Percentiles rank a stretch among this genome's conserved stretches.
phyloP scores from a whole-genome alignment of 257 asterid genomes.

The Ilex asprella region DNA sequence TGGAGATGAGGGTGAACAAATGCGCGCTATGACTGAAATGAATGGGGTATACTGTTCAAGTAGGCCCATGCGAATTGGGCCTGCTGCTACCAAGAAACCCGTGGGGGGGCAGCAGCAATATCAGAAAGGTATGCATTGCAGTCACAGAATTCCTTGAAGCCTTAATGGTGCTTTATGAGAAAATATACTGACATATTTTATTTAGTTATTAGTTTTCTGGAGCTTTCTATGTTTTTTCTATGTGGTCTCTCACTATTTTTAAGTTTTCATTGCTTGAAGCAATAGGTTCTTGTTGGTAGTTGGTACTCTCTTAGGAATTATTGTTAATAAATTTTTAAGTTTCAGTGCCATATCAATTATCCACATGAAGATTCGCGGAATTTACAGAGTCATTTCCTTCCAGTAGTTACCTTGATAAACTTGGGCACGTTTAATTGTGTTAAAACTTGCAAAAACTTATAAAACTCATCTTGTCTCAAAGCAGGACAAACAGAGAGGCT shows the following conservation, averaged over 20 bases:
- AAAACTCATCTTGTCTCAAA: slow-evolving; percentile 72
- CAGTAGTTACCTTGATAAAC: slow-evolving; percentile 44
- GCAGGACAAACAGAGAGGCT: slow-evolving; percentile 94
- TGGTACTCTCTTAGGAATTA: slow-evolving; percentile 11
- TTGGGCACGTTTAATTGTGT: slow-evolving; percentile 45
- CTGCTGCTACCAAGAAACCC: slow-evolving; percentile 79
- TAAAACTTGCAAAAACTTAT: slow-evolving; percentile 57
- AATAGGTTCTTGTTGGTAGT: slow-evolving; percentile 28
- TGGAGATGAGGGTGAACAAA: slow-evolving; percentile 76
- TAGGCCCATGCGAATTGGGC: slow-evolving; percentile 88
- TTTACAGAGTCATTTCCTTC: slow-evolving; percentile 54
- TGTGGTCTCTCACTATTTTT: slow-evolving; percentile 18
- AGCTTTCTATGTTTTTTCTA: slow-evolving; percentile 16
- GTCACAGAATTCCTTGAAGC: background rate
- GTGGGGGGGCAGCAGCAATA: slow-evolving; percentile 38
- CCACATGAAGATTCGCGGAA: slow-evolving; percentile 38
- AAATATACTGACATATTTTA: background rate
- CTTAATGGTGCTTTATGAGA: background rate
- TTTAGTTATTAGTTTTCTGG: background rate
- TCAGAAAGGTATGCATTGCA: slow-evolving; percentile 37
- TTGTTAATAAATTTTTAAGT: slow-evolving; percentile 27
- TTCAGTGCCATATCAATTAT: slow-evolving; percentile 36
- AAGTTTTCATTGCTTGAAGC: slow-evolving; percentile 22
- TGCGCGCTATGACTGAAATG: slow-evolving; percentile 84
- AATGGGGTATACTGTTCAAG: slow-evolving; percentile 70